A percentile compares a stretch with the other conserved stretches of the same genome.
Evolutionary conservation across 2,329 filamentous ascomycete species (phyloP).

Genomic region (Cladophialophora chaetospira): DNA sequence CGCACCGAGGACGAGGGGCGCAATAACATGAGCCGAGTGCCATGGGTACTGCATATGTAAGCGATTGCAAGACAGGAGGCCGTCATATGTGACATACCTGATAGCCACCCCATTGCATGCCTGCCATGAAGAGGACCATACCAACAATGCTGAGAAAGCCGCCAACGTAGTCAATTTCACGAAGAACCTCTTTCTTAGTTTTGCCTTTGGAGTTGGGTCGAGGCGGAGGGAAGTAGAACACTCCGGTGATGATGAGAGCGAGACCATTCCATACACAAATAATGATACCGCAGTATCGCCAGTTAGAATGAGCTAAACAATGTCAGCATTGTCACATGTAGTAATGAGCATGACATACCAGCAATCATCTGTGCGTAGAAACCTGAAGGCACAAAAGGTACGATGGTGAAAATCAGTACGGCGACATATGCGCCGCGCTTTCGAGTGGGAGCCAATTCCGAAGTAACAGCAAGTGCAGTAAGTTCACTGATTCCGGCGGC

Average conservation of each 20-base stretch:
- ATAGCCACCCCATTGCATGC: slow-evolving; percentile 55
- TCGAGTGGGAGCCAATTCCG: slow-evolving; percentile 67
- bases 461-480: slow-evolving; percentile 67
- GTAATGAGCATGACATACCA: neutral
- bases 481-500: slow-evolving; percentile 70
- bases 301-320: slow-evolving; percentile 13
- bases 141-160: slow-evolving; percentile 43
- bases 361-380: slow-evolving; percentile 62
- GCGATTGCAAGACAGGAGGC: neutral
- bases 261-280: slow-evolving; percentile 43
- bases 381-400: slow-evolving; percentile 64
- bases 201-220: slow-evolving; percentile 38
- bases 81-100: slow-evolving; percentile 36
- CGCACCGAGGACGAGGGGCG: slow-evolving; percentile 48
- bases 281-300: slow-evolving; percentile 27
- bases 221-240: slow-evolving; percentile 52
- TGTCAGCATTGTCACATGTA: neutral
- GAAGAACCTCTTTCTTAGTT: slow-evolving; percentile 40
- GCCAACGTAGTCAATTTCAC: slow-evolving; percentile 54
- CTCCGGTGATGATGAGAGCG: slow-evolving; percentile 43
- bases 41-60: slow-evolving; percentile 43
- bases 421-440: slow-evolving; percentile 67
- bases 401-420: slow-evolving; percentile 60
- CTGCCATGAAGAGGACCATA: slow-evolving; percentile 43
- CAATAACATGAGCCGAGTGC: slow-evolving; percentile 48